Percentiles rank a stretch among this genome's conserved stretches.
Evolutionary conservation across 1,139 yeast species (phyloP).

Genomic region (Yamadazyma taylorii): DNA sequence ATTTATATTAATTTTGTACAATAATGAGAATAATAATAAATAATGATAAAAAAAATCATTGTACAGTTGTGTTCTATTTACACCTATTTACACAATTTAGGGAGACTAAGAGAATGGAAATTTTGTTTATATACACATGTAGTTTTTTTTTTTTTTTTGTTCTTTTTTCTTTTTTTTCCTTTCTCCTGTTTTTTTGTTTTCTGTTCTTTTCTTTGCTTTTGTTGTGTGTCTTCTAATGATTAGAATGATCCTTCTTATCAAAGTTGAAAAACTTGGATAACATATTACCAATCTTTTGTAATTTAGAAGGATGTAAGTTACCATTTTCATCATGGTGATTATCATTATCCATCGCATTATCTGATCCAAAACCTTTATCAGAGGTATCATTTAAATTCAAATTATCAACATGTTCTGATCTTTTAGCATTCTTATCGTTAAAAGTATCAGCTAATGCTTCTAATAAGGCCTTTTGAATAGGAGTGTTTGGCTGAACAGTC

Average conservation of each 20-base stretch:
- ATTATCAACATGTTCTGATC: conserved; percentile 41
- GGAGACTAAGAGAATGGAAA: too few relatives aligned
- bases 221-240: neutral
- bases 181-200: too few relatives aligned
- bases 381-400: neutral
- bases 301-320: conserved; percentile 56
- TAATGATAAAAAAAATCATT: neutral
- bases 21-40: conserved; percentile 1
- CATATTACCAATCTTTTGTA: conserved; percentile 62
- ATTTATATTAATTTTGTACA: conserved; percentile 1
- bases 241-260: conserved; percentile 27
- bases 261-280: conserved; percentile 63
- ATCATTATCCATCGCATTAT: neutral
- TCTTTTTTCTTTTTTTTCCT: too few relatives aligned
- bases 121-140: neutral
- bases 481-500: conserved; percentile 72
- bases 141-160: too few relatives aligned
- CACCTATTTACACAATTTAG: conserved; percentile 2
- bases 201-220: too few relatives aligned
- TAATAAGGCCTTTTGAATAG: conserved; percentile 87
- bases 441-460: conserved; percentile 94
- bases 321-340: conserved; percentile 10
- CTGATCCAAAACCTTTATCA: neutral
- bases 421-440: conserved; percentile 74
- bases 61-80: conserved; percentile 1